Percentiles rank a stretch among this genome's conserved stretches.
These are phyloP conservation scores for Trichothecium roseum DNA, from an alignment of 2,329 filamentous ascomycete species.

Conservation along the genomic window DNA sequence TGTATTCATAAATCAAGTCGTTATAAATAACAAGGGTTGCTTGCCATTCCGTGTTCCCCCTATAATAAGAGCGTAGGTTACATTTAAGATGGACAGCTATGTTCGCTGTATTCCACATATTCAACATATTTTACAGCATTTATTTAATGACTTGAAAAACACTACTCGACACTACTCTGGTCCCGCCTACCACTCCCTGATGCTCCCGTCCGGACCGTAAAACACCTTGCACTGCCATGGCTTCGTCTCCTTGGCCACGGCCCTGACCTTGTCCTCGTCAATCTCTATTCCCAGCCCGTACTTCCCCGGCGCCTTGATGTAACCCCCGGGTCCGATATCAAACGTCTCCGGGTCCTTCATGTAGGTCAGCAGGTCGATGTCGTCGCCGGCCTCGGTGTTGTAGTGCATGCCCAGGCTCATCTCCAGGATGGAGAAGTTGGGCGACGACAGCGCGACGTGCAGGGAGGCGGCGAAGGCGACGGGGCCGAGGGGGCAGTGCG, in stretches of 20 bases:
- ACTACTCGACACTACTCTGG: background rate
- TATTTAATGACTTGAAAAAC: background rate
- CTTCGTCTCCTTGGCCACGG: constrained; percentile 41
- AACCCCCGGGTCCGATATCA: constrained; percentile 46
- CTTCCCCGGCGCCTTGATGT: constrained; percentile 44
- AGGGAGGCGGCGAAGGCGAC: constrained; percentile 58
- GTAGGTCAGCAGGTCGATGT: constrained; percentile 47
- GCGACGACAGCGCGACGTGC: constrained; percentile 47
- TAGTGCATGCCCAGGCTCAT: constrained; percentile 71
- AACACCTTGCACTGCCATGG: constrained; percentile 58
- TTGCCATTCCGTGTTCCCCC: no score
- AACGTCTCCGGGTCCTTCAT: constrained; percentile 51
- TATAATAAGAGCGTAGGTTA: no score
- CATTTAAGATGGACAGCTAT: no score
- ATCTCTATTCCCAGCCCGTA: constrained; percentile 56
- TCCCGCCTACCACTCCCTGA: constrained; percentile 56
- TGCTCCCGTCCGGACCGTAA: constrained; percentile 52
- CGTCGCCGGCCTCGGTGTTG: constrained; percentile 47
- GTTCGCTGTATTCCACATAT: no score
- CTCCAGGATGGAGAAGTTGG: constrained; percentile 61
- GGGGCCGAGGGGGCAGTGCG: constrained; percentile 59
- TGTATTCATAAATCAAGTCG: no score
- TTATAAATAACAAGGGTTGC: no score
- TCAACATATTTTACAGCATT: constrained; percentile 1
- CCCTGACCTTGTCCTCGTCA: constrained; percentile 55